phyloP scores from a whole-genome alignment of 1,284 basidiomycete species.

The Ustilago lituana region DNA sequence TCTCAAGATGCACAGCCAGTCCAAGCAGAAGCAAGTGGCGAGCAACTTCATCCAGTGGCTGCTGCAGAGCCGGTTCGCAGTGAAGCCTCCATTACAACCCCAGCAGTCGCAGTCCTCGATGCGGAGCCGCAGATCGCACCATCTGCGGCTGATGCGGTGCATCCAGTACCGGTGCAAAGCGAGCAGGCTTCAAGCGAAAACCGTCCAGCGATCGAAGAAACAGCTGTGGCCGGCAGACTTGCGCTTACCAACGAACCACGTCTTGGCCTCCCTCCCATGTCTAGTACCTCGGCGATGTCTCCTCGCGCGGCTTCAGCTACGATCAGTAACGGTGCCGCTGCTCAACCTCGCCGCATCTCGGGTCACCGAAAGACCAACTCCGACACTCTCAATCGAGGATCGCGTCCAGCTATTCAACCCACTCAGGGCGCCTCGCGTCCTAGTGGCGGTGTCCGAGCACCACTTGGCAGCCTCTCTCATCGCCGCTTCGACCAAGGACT shows the following conservation, averaged over 20 bases:
- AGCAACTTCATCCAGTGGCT: too few relatives aligned
- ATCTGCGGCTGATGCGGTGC: too few relatives aligned
- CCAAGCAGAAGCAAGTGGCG: too few relatives aligned
- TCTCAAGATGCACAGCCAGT: too few relatives aligned
- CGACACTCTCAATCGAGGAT: too few relatives aligned
- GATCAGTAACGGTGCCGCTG: not conserved
- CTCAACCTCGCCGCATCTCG: constrained; percentile 9
- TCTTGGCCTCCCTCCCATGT: constrained; percentile 25
- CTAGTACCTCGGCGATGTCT: not conserved
- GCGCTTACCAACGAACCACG: constrained; percentile 35
- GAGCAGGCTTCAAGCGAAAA: not conserved
- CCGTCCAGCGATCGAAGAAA: not conserved
- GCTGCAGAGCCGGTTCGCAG: not conserved
- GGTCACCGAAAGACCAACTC: constrained; percentile 34
- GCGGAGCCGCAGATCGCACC: too few relatives aligned
- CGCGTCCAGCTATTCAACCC: not conserved
- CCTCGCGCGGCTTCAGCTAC: not conserved
- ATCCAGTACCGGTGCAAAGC: too few relatives aligned
- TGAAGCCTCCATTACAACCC: not conserved
- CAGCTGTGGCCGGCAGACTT: constrained; percentile 7
- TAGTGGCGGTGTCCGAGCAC: not conserved
- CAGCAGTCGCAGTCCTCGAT: too few relatives aligned
- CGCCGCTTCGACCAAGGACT: constrained; percentile 15
- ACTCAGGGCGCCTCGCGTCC: not conserved
- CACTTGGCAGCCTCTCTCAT: not conserved